Evolutionary conservation across 2,329 filamentous ascomycete species (phyloP).

Genomic region (Hirsutella rhossiliensis): DNA sequence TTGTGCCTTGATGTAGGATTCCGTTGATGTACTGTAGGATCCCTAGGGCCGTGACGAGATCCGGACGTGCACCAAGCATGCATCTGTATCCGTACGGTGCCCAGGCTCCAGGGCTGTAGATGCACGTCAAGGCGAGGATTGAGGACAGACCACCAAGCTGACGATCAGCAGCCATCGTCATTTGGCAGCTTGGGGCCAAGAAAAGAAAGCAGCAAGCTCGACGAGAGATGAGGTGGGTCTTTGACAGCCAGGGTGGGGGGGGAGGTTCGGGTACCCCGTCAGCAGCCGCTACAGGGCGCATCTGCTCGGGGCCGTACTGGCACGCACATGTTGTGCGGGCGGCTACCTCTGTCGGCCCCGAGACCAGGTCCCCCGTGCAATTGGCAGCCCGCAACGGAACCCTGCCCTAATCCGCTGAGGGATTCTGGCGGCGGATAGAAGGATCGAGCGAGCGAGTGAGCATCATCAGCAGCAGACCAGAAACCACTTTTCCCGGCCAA

Average conservation of each 20-base stretch:
- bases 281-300: background rate
- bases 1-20: too few species aligned
- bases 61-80: too few species aligned
- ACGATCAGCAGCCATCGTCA: background rate
- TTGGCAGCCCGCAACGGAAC: background rate
- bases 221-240: conserved; percentile 2
- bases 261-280: conserved; percentile 1
- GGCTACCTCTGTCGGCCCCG: background rate
- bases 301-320: background rate
- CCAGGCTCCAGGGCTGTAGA: too few species aligned
- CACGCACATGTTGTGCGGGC: background rate
- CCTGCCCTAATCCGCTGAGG: background rate
- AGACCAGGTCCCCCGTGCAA: background rate
- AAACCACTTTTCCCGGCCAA: too few species aligned
- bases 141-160: background rate
- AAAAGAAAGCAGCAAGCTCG: background rate
- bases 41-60: too few species aligned
- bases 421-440: too few species aligned
- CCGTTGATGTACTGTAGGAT: too few species aligned
- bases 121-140: too few species aligned
- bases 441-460: too few species aligned
- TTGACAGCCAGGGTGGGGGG: background rate
- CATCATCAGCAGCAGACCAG: too few species aligned
- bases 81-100: too few species aligned
- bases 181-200: background rate